phyloP scores from a whole-genome alignment of 768 basidiomycete genomes.

The Russula vinacea region DNA sequence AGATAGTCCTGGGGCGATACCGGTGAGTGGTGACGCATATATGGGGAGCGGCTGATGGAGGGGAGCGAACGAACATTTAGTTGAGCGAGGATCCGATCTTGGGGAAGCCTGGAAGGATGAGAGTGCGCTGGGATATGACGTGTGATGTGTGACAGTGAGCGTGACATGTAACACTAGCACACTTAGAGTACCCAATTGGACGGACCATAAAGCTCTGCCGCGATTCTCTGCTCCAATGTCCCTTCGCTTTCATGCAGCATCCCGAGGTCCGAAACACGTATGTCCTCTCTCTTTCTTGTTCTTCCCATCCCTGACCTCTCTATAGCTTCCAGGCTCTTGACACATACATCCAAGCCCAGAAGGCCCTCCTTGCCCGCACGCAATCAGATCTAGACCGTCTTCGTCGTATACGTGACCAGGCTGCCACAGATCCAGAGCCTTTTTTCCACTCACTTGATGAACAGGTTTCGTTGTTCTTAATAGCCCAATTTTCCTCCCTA shows the following conservation, averaged over 20 bases:
- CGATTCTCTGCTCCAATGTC: neutral
- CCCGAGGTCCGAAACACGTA: constrained; percentile 13
- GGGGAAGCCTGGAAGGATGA: neutral
- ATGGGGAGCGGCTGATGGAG: neutral
- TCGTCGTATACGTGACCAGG: constrained; percentile 43
- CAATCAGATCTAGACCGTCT: constrained; percentile 61
- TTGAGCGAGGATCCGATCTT: constrained; percentile 16
- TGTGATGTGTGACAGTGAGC: neutral
- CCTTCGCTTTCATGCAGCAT: constrained; percentile 1
- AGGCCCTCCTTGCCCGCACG: constrained; percentile 54
- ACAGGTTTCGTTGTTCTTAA: constrained; percentile 36
- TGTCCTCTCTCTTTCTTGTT: neutral
- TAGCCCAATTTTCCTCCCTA: constrained; percentile 19
- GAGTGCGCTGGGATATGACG: neutral
- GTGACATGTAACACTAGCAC: constrained; percentile 3
- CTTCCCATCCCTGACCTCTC: neutral
- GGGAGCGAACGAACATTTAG: neutral
- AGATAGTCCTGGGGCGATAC: constrained; percentile 9
- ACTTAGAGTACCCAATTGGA: neutral
- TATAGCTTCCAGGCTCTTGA: constrained; percentile 62
- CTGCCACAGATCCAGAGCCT: constrained; percentile 38
- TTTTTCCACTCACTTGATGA: constrained; percentile 37
- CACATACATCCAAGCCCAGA: constrained; percentile 61
- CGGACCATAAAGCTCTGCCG: constrained; percentile 4
- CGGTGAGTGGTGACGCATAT: constrained; percentile 8